Evolutionary conservation across 1,284 basidiomycete genomes (phyloP).

Genomic region (Trichosporon asahii): DNA sequence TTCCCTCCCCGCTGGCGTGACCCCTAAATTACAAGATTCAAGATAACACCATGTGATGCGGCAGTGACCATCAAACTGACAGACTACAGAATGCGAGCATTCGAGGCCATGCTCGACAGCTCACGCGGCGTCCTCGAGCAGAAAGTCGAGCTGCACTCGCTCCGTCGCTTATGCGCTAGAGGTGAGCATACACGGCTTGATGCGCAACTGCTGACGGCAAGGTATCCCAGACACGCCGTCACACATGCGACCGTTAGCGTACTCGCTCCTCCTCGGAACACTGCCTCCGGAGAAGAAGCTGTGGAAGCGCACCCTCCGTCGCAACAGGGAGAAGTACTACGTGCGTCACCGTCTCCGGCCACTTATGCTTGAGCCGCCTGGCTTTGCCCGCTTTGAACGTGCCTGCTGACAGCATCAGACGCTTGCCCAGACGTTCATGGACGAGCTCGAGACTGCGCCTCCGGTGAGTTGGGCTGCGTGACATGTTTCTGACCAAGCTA

Average conservation of each 20-base stretch:
- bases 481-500: not conserved
- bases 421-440: conserved; percentile 34
- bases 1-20: not conserved
- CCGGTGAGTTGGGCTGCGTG: conserved; percentile 21
- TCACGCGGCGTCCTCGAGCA: conserved; percentile 34
- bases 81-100: conserved; percentile 40
- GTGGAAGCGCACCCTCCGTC: conserved; percentile 35
- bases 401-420: conserved; percentile 24
- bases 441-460: conserved; percentile 29
- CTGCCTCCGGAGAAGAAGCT: conserved; percentile 37
- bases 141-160: conserved; percentile 36
- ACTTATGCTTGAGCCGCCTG: conserved; percentile 3
- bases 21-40: not conserved
- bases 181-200: conserved; percentile 28
- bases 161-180: conserved; percentile 41
- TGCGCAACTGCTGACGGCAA: conserved; percentile 11
- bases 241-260: conserved; percentile 47
- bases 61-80: not conserved
- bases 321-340: conserved; percentile 38
- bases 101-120: conserved; percentile 44
- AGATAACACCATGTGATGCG: not conserved
- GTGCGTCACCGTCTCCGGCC: conserved; percentile 23
- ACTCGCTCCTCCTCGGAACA: conserved; percentile 43
- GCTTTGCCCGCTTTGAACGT: not conserved
- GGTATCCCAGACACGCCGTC: conserved; percentile 48